Evolutionary conservation across 2,329 filamentous ascomycete genomes (phyloP).

Genomic region (Colletotrichum magnum): DNA sequence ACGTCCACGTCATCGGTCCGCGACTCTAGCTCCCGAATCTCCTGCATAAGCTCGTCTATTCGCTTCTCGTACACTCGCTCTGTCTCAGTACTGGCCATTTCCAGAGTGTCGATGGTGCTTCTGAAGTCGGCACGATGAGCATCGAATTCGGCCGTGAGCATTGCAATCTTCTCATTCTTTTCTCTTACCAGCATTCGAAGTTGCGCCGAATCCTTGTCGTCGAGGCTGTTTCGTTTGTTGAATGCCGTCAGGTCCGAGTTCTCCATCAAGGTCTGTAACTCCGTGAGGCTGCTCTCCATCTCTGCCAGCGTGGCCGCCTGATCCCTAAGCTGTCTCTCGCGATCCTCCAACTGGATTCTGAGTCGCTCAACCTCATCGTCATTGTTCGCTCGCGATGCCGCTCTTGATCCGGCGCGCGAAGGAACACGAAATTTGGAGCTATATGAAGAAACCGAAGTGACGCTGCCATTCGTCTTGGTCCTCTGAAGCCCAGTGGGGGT

Average conservation of each 20-base stretch:
- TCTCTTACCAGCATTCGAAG: slow-evolving; percentile 88
- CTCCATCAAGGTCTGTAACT: slow-evolving; percentile 80
- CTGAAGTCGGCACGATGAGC: slow-evolving; percentile 94
- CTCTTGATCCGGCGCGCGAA: slow-evolving; percentile 56
- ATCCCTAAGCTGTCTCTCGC: slow-evolving; percentile 89
- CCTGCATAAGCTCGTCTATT: slow-evolving; percentile 86
- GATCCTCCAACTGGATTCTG: slow-evolving; percentile 81
- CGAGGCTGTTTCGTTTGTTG: slow-evolving; percentile 64
- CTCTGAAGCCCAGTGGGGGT: slow-evolving; percentile 65
- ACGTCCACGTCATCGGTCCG: slow-evolving; percentile 91
- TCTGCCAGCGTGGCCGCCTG: slow-evolving; percentile 86
- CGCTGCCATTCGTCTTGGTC: slow-evolving; percentile 67
- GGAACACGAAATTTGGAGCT: slow-evolving; percentile 66
- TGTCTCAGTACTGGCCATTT: slow-evolving; percentile 95
- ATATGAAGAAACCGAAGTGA: slow-evolving; percentile 69
- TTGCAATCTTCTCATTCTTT: slow-evolving; percentile 96
- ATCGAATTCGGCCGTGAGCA: slow-evolving; percentile 95
- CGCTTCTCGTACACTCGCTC: slow-evolving; percentile 96
- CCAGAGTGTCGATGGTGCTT: slow-evolving; percentile 95
- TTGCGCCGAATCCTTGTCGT: slow-evolving; percentile 81
- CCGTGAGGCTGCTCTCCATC: slow-evolving; percentile 90
- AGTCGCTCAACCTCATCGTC: slow-evolving; percentile 83
- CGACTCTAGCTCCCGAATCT: slow-evolving; percentile 86
- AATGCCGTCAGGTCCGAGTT: slow-evolving; percentile 60
- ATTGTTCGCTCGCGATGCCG: slow-evolving; percentile 59